Evolutionary conservation across 352 stramenopile genomes (phyloP).

Genomic region (Hyaloperonospora arabidopsidis): DNA sequence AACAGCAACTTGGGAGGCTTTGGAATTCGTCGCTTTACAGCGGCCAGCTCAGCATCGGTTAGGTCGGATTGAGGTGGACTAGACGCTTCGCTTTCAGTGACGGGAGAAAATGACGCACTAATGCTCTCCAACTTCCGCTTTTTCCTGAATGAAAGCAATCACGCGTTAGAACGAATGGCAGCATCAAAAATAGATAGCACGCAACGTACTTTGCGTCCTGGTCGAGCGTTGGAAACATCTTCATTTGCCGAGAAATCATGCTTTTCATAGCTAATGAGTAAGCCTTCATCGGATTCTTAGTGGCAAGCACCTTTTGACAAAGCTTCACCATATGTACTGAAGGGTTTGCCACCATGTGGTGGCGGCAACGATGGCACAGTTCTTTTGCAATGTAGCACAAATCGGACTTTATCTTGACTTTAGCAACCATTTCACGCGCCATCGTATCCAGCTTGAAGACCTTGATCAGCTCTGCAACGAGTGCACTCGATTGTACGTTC

Average conservation of each 20-base stretch:
- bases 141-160: slow-evolving; percentile 36
- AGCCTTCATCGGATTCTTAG: slow-evolving; percentile 68
- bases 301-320: slow-evolving; percentile 60
- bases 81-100: slow-evolving; percentile 54
- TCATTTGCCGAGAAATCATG: slow-evolving; percentile 81
- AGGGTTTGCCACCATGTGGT: slow-evolving; percentile 78
- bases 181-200: background rate
- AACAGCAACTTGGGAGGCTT: slow-evolving; percentile 79
- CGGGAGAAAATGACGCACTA: slow-evolving; percentile 39
- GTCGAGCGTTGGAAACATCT: slow-evolving; percentile 63
- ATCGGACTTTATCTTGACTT: slow-evolving; percentile 48
- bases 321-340: slow-evolving; percentile 80
- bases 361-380: slow-evolving; percentile 63
- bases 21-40: slow-evolving; percentile 70
- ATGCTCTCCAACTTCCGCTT: slow-evolving; percentile 61
- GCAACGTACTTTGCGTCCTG: slow-evolving; percentile 61
- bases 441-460: slow-evolving; percentile 80
- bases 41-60: slow-evolving; percentile 72
- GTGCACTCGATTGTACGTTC: slow-evolving; percentile 40
- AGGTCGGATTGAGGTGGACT: slow-evolving; percentile 62
- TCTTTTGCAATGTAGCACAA: slow-evolving; percentile 71
- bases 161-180: no score
- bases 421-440: slow-evolving; percentile 57
- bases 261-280: slow-evolving; percentile 83
- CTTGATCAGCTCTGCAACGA: slow-evolving; percentile 55